Evolutionary conservation across 2,329 filamentous ascomycete genomes (phyloP).

Genomic region (Colletotrichum lini): DNA sequence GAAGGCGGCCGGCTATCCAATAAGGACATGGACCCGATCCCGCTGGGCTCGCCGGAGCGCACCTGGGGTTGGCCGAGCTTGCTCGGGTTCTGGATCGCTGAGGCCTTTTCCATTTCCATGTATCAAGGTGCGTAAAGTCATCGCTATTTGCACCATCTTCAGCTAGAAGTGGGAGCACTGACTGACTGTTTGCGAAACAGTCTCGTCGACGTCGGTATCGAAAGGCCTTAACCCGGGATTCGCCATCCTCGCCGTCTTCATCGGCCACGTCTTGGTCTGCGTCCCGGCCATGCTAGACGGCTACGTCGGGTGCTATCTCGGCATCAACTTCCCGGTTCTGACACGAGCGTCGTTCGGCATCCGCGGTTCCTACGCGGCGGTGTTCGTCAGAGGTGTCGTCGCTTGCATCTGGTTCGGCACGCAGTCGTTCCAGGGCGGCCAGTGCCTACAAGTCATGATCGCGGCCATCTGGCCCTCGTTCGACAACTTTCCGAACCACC

Average conservation of each 20-base stretch:
- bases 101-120: slow-evolving; percentile 44
- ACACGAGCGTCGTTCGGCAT: slow-evolving; percentile 50
- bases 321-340: slow-evolving; percentile 50
- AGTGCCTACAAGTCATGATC: slow-evolving; percentile 51
- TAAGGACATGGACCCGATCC: slow-evolving; percentile 44
- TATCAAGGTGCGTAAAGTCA: slow-evolving; percentile 24
- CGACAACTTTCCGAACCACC: slow-evolving; percentile 56
- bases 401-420: slow-evolving; percentile 56
- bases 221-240: slow-evolving; percentile 43
- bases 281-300: slow-evolving; percentile 42
- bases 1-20: slow-evolving; percentile 39
- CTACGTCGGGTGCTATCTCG: slow-evolving; percentile 47
- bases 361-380: slow-evolving; percentile 48
- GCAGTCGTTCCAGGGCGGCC: slow-evolving; percentile 50
- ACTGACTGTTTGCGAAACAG: background rate
- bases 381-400: slow-evolving; percentile 53
- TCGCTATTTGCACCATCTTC: too few relatives aligned
- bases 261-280: slow-evolving; percentile 43
- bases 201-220: slow-evolving; percentile 33
- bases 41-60: slow-evolving; percentile 39
- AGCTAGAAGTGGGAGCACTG: background rate
- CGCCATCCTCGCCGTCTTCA: slow-evolving; percentile 43
- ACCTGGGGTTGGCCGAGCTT: slow-evolving; percentile 44
- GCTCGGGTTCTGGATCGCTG: slow-evolving; percentile 43
- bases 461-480: slow-evolving; percentile 59